Evolutionary conservation across 139 green algal species (phyloP).

Genomic region (Spirogloea muscicola): DNA sequence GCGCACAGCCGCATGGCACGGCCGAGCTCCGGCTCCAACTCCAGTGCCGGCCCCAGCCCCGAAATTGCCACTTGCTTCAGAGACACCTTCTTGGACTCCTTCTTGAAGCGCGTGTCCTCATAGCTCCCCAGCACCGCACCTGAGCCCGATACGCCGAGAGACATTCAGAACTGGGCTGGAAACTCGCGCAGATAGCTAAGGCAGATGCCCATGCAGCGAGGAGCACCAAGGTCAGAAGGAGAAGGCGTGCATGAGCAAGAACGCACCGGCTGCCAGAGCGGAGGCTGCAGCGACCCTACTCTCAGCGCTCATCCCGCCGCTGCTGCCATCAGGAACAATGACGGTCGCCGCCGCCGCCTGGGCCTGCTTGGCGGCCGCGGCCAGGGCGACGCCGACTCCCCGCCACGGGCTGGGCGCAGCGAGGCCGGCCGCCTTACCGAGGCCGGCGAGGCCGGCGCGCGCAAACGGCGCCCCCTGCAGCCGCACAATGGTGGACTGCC

Average conservation of each 20-base stretch:
- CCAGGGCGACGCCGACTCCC: constrained; percentile 6
- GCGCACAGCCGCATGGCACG: constrained; percentile 10
- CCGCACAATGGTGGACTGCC: constrained; percentile 21
- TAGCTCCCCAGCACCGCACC: constrained; percentile 72
- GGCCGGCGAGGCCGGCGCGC: constrained; percentile 18
- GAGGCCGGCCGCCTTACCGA: constrained; percentile 26
- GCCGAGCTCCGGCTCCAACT: constrained; percentile 15
- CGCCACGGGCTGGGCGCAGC: neutral
- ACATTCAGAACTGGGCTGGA: too few relatives aligned
- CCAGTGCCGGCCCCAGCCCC: constrained; percentile 11
- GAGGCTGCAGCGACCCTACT: too few relatives aligned
- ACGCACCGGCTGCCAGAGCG: too few relatives aligned
- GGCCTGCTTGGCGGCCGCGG: constrained; percentile 6
- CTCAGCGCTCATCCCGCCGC: too few relatives aligned
- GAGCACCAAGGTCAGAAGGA: too few relatives aligned
- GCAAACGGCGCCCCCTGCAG: constrained; percentile 13
- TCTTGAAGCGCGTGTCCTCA: constrained; percentile 86
- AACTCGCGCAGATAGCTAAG: too few relatives aligned
- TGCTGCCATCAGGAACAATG: neutral
- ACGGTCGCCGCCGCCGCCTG: neutral
- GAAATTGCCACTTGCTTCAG: constrained; percentile 60
- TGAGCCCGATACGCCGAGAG: too few relatives aligned
- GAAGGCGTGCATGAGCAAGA: too few relatives aligned
- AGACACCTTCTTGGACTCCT: constrained; percentile 58
- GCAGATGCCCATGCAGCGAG: too few relatives aligned